These are phyloP conservation scores for Reticulascus tulasneorum DNA, from an alignment of 2,329 filamentous ascomycete species.

Conservation along the genomic window DNA sequence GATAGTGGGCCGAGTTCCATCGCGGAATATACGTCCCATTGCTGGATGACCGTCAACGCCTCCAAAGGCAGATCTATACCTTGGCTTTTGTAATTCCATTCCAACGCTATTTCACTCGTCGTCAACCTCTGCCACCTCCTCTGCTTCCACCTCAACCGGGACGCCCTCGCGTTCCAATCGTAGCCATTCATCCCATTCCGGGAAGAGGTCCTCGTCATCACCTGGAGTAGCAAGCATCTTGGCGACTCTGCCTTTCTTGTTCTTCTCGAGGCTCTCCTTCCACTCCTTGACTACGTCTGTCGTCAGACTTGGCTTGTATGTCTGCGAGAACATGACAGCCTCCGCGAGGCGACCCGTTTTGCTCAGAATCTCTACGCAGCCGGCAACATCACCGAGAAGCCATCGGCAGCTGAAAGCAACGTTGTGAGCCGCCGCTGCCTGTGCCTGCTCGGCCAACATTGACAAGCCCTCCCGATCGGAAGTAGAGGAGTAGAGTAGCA, in stretches of 20 bases:
- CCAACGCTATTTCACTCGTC: slow-evolving; percentile 21
- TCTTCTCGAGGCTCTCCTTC: slow-evolving; percentile 80
- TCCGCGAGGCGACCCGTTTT: slow-evolving; percentile 79
- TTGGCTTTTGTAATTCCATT: too few species aligned
- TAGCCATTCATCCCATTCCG: slow-evolving; percentile 92
- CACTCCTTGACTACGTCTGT: slow-evolving; percentile 66
- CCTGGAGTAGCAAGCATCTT: slow-evolving; percentile 79
- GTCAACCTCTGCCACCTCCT: slow-evolving; percentile 19
- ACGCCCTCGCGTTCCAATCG: slow-evolving; percentile 71
- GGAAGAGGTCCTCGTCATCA: slow-evolving; percentile 84
- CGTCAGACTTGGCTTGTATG: slow-evolving; percentile 82
- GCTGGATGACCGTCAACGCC: too few species aligned
- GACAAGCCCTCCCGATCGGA: slow-evolving; percentile 72
- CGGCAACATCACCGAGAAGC: slow-evolving; percentile 78
- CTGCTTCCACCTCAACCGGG: slow-evolving; percentile 26
- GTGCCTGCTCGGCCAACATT: slow-evolving; percentile 69
- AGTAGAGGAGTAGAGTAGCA: slow-evolving; percentile 85
- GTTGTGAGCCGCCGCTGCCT: slow-evolving; percentile 78
- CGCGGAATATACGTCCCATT: slow-evolving; percentile 7
- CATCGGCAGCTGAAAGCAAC: slow-evolving; percentile 88
- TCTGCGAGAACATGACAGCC: slow-evolving; percentile 88
- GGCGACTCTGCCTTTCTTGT: slow-evolving; percentile 79
- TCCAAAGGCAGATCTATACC: too few species aligned
- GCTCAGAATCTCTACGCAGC: slow-evolving; percentile 73
- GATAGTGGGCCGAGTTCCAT: too few species aligned